These are phyloP conservation scores for Hypoxylon sp. DNA, from an alignment of 2,329 filamentous ascomycete species.

Conservation along the genomic window DNA sequence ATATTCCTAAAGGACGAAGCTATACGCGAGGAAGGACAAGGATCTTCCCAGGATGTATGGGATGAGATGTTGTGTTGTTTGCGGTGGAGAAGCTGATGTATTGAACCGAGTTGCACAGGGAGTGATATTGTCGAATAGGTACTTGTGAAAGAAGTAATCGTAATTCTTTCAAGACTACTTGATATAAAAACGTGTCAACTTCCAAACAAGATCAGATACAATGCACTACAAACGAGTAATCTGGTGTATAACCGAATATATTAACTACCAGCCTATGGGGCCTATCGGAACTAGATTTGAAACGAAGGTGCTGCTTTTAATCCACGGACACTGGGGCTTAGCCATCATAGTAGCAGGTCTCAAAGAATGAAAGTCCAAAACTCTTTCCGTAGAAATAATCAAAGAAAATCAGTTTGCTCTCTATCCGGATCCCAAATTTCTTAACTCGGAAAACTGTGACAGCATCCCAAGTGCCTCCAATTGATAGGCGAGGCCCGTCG, in stretches of 20 bases:
- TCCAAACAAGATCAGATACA: not conserved
- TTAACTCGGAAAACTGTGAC: not conserved
- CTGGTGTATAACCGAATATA: not conserved
- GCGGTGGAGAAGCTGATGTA: not conserved
- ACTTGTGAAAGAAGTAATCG: no score
- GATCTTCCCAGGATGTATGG: not conserved
- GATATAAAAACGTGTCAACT: no score
- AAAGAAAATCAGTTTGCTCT: not conserved
- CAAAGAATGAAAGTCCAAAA: not conserved
- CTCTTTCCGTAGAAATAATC: not conserved
- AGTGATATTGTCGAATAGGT: not conserved
- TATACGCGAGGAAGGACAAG: not conserved
- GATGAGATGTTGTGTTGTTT: not conserved
- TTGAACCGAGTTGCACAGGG: not conserved
- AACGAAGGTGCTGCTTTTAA: not conserved
- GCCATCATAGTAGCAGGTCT: no score
- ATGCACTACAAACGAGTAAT: not conserved
- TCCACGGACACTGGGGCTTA: not conserved
- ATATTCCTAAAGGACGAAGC: constrained; percentile 11
- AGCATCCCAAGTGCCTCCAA: not conserved
- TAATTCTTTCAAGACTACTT: no score
- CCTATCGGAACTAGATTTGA: not conserved
- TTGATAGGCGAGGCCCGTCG: not conserved
- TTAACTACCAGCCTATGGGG: not conserved
- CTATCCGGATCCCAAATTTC: not conserved